phyloP scores from a whole-genome alignment of 495 filamentous ascomycete species.

The Aeminium ludgeri region DNA sequence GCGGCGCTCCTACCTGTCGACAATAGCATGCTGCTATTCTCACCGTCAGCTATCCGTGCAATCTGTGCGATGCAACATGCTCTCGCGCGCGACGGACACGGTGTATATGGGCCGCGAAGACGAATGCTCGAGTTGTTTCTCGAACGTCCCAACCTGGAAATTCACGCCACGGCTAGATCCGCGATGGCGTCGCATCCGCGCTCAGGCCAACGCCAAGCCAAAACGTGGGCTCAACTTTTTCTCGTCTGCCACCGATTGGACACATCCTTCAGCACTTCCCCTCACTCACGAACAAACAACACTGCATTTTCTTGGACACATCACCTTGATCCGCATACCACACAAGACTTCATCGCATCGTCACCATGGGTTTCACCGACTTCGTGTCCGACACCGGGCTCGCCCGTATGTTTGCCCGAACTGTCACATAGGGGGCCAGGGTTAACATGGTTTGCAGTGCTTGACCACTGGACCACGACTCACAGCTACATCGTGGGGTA shows the following conservation, averaged over 20 bases:
- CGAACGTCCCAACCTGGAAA: not conserved
- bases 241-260: not conserved
- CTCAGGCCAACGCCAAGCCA: too few relatives aligned
- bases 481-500: constrained; percentile 93
- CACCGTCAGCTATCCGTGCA: too few relatives aligned
- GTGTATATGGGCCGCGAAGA: too few relatives aligned
- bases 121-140: not conserved
- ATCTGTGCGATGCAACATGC: too few relatives aligned
- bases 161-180: not conserved
- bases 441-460: constrained; percentile 44
- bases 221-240: not conserved
- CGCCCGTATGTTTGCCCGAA: constrained; percentile 41
- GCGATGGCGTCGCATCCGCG: too few relatives aligned
- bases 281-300: too few relatives aligned
- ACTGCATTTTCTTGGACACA: too few relatives aligned
- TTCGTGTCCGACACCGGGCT: constrained; percentile 75
- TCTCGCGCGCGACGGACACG: too few relatives aligned
- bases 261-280: not conserved
- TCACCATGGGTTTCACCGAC: constrained; percentile 90
- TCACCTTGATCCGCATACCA: not conserved
- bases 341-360: constrained; percentile 6
- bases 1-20: constrained; percentile 5
- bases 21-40: too few relatives aligned
- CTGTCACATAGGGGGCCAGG: constrained; percentile 11
- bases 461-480: constrained; percentile 78